Conservation (phyloP, 1,284 basidiomycete species). For the Apiotrichum gamsii region DNA sequence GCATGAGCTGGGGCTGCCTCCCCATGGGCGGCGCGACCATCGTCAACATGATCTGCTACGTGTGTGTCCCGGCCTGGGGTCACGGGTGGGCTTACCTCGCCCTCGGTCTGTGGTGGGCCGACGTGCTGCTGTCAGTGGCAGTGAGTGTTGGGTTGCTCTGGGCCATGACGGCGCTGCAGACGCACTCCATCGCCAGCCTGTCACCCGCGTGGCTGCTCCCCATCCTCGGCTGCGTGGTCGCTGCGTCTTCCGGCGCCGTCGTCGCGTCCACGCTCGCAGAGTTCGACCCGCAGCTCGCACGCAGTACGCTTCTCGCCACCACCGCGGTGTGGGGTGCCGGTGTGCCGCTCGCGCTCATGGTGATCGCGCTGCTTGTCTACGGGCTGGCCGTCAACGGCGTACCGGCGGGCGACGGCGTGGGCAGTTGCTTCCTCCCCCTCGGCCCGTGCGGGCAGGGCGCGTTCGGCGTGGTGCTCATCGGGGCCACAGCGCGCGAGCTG, state of each 20-base stretch:
- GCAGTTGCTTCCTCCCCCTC: constrained; percentile 58
- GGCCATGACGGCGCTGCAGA: constrained; percentile 60
- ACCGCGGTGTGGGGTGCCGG: constrained; percentile 48
- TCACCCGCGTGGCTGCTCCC: constrained; percentile 64
- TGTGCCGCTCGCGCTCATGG: constrained; percentile 53
- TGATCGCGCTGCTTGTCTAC: constrained; percentile 56
- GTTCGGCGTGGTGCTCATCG: constrained; percentile 56
- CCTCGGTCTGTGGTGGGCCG: constrained; percentile 72
- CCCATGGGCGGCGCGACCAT: constrained; percentile 67
- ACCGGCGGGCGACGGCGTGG: constrained; percentile 51
- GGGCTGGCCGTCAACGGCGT: constrained; percentile 47
- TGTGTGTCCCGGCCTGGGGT: constrained; percentile 50
- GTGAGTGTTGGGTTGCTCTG: constrained; percentile 63
- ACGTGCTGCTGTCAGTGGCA: constrained; percentile 55
- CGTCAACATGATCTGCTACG: constrained; percentile 53
- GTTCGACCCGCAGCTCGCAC: constrained; percentile 52
- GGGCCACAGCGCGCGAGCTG: constrained; percentile 49
- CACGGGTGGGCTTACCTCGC: constrained; percentile 55
- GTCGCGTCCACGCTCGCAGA: constrained; percentile 53
- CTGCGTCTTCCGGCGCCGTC: constrained; percentile 59
- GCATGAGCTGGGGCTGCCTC: constrained; percentile 62
- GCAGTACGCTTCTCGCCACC: constrained; percentile 55
- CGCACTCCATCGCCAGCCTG: constrained; percentile 55
- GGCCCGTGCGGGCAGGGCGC: constrained; percentile 58
- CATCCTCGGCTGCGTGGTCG: constrained; percentile 64